A percentile compares a stretch with the other conserved stretches of the same genome.
Conservation (phyloP, 176 grass and related monocot genomes). For the Otatea glauca region DNA sequence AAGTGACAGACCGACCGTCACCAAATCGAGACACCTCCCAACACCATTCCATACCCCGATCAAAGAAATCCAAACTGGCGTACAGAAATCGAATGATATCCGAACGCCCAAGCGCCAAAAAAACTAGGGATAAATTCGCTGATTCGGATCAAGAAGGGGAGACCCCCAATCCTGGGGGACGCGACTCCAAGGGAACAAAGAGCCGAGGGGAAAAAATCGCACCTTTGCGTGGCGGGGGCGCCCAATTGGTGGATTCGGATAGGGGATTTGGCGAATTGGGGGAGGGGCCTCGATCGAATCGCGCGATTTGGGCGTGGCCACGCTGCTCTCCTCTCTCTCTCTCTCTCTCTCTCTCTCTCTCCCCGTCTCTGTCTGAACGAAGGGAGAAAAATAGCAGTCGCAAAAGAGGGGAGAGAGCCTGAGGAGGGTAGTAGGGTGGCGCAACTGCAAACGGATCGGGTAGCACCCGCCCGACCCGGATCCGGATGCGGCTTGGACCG, state of each 20-base stretch:
- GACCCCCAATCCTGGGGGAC: background rate
- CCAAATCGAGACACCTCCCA: background rate
- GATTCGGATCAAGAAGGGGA: constrained; percentile 26
- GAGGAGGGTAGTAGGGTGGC: constrained; percentile 10
- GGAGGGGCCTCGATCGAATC: constrained; percentile 30
- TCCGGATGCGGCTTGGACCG: background rate
- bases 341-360: background rate
- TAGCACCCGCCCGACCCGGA: background rate
- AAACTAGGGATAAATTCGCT: background rate
- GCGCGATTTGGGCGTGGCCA: constrained; percentile 51
- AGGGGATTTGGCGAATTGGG: constrained; percentile 29
- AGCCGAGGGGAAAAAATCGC: background rate
- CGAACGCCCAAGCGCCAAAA: background rate
- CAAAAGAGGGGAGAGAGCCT: constrained; percentile 1
- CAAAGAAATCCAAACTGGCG: background rate
- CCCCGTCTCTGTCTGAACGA: constrained; percentile 1
- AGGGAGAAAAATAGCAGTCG: constrained; percentile 34
- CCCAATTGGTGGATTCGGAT: constrained; percentile 35
- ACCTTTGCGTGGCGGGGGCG: constrained; percentile 42
- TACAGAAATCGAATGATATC: background rate
- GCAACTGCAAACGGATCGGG: constrained; percentile 38
- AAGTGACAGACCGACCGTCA: background rate
- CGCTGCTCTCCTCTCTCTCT: constrained; percentile 12
- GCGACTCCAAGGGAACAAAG: background rate
- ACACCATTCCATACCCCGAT: background rate